Percentiles rank a stretch among this genome's conserved stretches.
Evolutionary conservation across 306 rosid species (phyloP).

Genomic region (Medicago arabica): DNA sequence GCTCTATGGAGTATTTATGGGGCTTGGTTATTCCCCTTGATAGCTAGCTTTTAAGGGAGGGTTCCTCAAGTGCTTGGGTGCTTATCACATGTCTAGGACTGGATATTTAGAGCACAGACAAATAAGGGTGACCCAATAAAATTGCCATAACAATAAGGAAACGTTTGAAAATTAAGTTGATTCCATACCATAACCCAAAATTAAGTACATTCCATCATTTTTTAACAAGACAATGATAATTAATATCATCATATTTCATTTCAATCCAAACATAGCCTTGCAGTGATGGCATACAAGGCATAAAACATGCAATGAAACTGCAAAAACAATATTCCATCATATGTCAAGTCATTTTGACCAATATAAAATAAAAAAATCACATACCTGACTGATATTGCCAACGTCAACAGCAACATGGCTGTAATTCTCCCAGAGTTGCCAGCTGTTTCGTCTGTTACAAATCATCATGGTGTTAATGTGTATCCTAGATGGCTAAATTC

Average conservation of each 20-base stretch:
- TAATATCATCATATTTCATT: not conserved
- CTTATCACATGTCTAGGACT: not conserved
- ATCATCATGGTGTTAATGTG: slow-evolving; percentile 46
- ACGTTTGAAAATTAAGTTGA: not conserved
- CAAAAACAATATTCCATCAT: slow-evolving; percentile 6
- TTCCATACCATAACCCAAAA: not conserved
- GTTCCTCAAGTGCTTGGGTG: not conserved
- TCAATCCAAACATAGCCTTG: not conserved
- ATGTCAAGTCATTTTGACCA: slow-evolving; percentile 19
- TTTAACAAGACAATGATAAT: slow-evolving; percentile 8
- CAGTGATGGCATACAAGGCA: slow-evolving; percentile 5
- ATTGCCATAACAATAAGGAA: not conserved
- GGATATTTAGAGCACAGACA: not conserved
- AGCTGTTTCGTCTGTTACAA: slow-evolving; percentile 85
- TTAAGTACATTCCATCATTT: not conserved
- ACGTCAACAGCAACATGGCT: slow-evolving; percentile 86
- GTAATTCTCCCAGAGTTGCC: slow-evolving; percentile 96
- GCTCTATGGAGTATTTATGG: too few species aligned
- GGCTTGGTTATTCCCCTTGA: too few species aligned
- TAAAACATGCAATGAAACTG: slow-evolving; percentile 20
- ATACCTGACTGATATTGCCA: slow-evolving; percentile 82
- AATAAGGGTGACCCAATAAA: not conserved
- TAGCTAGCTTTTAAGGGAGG: too few species aligned
- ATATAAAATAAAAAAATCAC: slow-evolving; percentile 12
- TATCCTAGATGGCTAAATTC: slow-evolving; percentile 32